These are phyloP conservation scores for Sclerotinia minor DNA, from an alignment of 2,329 filamentous ascomycete species.

Conservation along the genomic window DNA sequence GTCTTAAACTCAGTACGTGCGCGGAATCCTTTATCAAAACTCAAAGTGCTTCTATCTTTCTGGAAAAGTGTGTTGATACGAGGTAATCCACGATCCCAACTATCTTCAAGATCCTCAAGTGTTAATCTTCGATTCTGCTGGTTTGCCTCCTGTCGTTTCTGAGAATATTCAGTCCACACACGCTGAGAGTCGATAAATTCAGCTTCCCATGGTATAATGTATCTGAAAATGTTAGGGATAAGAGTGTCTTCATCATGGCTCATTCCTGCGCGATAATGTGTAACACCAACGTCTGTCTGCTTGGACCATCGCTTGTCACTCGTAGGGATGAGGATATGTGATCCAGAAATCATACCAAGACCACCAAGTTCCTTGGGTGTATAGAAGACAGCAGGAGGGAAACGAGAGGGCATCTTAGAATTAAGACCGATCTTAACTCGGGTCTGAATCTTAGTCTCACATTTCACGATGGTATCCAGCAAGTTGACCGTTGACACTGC, in stretches of 20 bases:
- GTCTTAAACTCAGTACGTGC: conserved; percentile 95
- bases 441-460: conserved; percentile 98
- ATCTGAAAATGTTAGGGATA: conserved; percentile 98
- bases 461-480: conserved; percentile 97
- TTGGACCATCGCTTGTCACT: conserved; percentile 98
- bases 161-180: conserved; percentile 98
- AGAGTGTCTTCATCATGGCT: conserved; percentile 96
- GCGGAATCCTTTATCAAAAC: conserved; percentile 98
- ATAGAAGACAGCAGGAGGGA: conserved; percentile 97
- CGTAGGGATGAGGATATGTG: conserved; percentile 93
- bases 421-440: conserved; percentile 98
- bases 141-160: conserved; percentile 94
- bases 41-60: conserved; percentile 93
- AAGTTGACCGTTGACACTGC: conserved; percentile 93
- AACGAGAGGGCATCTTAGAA: conserved; percentile 98
- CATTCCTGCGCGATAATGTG: conserved; percentile 97
- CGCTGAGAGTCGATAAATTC: conserved; percentile 99
- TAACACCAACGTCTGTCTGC: conserved; percentile 95
- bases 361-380: conserved; percentile 97
- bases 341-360: conserved; percentile 97
- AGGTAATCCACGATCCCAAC: conserved; percentile 95
- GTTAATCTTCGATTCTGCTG: conserved; percentile 95
- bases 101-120: conserved; percentile 94
- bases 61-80: conserved; percentile 99
- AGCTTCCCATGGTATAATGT: conserved; percentile 98